A percentile compares a stretch with the other conserved stretches of the same genome.
These are phyloP conservation scores for Epichloe sylvatica DNA, from an alignment of 2,329 filamentous ascomycete genomes.

Conservation along the genomic window DNA sequence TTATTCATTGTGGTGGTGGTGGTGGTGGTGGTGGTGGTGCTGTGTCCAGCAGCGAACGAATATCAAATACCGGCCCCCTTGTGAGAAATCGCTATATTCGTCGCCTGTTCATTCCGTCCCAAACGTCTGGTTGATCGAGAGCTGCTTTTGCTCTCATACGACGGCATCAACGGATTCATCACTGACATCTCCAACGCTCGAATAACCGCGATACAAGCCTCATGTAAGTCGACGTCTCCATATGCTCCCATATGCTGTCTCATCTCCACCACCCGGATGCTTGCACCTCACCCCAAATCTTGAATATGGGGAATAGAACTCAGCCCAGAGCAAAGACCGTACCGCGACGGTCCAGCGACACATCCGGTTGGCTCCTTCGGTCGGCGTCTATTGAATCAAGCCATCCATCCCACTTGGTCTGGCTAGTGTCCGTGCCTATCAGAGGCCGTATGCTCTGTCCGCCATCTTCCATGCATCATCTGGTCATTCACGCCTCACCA, in stretches of 20 bases:
- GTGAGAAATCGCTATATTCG: neutral
- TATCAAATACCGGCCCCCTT: neutral
- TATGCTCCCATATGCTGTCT: neutral
- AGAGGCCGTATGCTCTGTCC: neutral
- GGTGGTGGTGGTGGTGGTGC: no score
- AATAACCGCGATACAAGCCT: neutral
- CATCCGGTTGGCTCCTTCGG: conserved; percentile 4
- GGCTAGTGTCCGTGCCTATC: conserved; percentile 4
- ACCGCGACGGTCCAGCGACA: conserved; percentile 27
- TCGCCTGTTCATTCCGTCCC: neutral
- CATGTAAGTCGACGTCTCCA: neutral
- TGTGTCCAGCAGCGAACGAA: neutral
- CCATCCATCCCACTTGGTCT: conserved; percentile 1
- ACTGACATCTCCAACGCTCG: neutral
- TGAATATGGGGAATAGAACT: neutral
- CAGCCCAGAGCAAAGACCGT: neutral
- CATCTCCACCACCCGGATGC: neutral
- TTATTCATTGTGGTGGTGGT: neutral
- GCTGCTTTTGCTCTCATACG: neutral
- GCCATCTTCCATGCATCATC: conserved; percentile 1
- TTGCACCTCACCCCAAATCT: neutral
- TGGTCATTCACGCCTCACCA: conserved; percentile 11
- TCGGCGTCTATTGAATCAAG: conserved; percentile 4
- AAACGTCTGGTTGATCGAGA: neutral
- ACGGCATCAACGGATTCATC: neutral